Conservation (phyloP, 805 yeast species). For the Brettanomyces sp. region DNA sequence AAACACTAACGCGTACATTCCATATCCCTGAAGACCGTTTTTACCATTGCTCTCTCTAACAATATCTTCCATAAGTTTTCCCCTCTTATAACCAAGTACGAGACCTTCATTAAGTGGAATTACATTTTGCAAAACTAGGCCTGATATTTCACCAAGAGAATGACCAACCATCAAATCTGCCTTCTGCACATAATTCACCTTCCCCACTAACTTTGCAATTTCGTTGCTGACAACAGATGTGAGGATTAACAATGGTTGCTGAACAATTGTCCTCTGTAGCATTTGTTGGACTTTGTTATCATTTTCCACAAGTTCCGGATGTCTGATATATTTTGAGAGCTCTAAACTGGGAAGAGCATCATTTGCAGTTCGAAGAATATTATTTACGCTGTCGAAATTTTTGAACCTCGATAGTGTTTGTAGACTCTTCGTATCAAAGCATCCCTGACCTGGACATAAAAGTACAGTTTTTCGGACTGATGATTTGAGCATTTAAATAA, state of each 20-base stretch:
- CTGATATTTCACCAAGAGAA: conserved; percentile 27
- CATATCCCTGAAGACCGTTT: conserved; percentile 18
- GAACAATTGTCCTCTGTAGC: conserved; percentile 20
- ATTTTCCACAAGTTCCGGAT: conserved; percentile 5
- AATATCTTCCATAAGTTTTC: conserved; percentile 23
- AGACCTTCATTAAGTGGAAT: conserved; percentile 19
- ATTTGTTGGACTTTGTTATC: background rate
- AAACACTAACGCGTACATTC: conserved; percentile 25
- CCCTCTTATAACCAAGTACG: conserved; percentile 18
- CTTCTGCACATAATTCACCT: conserved; percentile 12
- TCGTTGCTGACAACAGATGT: conserved; percentile 17
- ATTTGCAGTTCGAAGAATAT: conserved; percentile 12
- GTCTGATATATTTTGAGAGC: conserved; percentile 11
- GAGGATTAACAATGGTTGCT: conserved; percentile 24
- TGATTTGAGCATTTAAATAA: no score
- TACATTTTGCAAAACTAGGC: conserved; percentile 19
- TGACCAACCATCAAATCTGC: conserved; percentile 24
- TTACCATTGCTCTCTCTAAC: conserved; percentile 2
- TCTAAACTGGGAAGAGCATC: conserved; percentile 12
- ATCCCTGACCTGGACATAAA: conserved; percentile 26
- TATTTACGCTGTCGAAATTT: conserved; percentile 5
- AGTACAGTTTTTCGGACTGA: background rate
- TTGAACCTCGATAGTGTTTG: conserved; percentile 5
- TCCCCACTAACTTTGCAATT: conserved; percentile 7
- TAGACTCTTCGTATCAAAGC: conserved; percentile 10